Conservation (phyloP, 805 yeast genomes). For the Zygoascus tannicola region DNA sequence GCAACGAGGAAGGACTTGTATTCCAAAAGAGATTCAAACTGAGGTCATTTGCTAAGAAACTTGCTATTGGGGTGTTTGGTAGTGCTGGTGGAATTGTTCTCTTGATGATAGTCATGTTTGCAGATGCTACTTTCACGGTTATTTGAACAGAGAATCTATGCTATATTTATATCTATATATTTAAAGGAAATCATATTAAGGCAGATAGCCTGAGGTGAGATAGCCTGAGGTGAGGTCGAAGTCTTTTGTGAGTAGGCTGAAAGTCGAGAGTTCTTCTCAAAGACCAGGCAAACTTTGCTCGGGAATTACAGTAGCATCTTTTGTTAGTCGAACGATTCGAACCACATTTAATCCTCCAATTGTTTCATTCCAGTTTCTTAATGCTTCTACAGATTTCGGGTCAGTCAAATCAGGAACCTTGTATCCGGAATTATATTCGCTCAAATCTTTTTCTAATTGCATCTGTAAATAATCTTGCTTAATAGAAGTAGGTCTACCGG, state of each 20-base stretch:
- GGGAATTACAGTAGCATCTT: conserved; percentile 6
- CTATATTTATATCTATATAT: too few relatives aligned
- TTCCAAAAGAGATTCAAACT: background rate
- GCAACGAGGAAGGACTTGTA: conserved; percentile 1
- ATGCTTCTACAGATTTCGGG: conserved; percentile 43
- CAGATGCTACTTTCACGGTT: background rate
- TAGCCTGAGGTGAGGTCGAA: too few relatives aligned
- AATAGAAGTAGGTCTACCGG: conserved; percentile 77
- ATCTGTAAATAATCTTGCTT: conserved; percentile 61
- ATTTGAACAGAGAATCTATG: background rate
- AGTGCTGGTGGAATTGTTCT: background rate
- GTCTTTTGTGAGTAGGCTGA: too few relatives aligned
- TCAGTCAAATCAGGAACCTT: conserved; percentile 62
- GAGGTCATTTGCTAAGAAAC: background rate
- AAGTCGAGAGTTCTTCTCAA: too few relatives aligned
- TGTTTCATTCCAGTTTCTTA: conserved; percentile 75
- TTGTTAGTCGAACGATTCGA: conserved; percentile 35
- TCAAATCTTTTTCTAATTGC: conserved; percentile 49
- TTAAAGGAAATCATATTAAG: too few relatives aligned
- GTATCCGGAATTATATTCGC: conserved; percentile 60
- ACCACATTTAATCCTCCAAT: conserved; percentile 65
- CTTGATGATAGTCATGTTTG: background rate
- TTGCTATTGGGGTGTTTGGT: background rate
- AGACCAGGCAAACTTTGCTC: too few relatives aligned
- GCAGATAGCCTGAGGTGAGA: too few relatives aligned